Evolutionary conservation across 2,329 filamentous ascomycete species (phyloP), one percentile per base, ranked within the genome.

Genomic region (Scedosporium minutisporum): DNA sequence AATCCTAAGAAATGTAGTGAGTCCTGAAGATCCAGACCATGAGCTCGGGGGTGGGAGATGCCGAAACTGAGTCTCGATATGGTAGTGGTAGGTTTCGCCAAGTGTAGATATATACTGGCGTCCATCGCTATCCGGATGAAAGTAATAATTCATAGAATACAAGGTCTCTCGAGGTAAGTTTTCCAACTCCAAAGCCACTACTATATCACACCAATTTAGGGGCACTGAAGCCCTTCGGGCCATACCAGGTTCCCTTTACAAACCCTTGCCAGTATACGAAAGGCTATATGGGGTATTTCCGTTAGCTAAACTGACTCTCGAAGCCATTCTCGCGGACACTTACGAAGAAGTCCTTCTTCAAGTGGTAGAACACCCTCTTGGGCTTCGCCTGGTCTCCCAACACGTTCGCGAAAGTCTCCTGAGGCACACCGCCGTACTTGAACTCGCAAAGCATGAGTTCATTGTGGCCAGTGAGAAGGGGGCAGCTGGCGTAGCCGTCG

Each of bases 361-460:
- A 64, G 65, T 77, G 71, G 64, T 77, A 79, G 66, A 74, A 79
- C 2, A 70, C 65, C 27, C 72, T 66, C 1, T 69, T 69, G 0
- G 77, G 77, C n/a, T 68, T 68, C 46, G 73, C 73, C 68, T 79
- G 77, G 64, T 75, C 74, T 18, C 72, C 71, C 18, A 72, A 63
- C 46, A 71, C 66, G 29, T 62, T 58, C 33, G 67, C 71, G 63
- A 79, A 79, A 0, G 77, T 79, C 73, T 79, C 77, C 66, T 77
- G 74, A 10, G 77, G 77, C 55, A 75, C 72, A 33, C 76, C 77
- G 38, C 75, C 77, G 62, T 79, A 79, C 71, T 77, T 78, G 71
- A 79, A 79, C 71, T 79, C 77, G 66, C 75, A 76, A 60, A 79
- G 74, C 73, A 79, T 74, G 44, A 79, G 73, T 70, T 78, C 75